Base-by-base conservation (phyloP, 2,329 filamentous ascomycete genomes). In the Bipolaris oryzae region DNA sequence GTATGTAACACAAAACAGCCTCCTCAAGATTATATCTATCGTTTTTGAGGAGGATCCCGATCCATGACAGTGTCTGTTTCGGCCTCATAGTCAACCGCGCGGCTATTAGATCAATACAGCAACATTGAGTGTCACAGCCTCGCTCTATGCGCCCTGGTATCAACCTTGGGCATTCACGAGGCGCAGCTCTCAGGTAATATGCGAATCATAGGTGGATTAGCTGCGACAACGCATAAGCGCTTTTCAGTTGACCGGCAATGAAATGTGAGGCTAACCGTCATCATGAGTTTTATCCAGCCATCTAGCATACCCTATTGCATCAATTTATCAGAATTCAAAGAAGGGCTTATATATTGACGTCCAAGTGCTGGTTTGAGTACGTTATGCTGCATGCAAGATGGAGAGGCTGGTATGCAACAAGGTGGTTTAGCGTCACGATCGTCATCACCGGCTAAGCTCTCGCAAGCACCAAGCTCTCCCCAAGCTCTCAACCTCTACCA, bases 401-500 rank as follows among this genome's bases (percentile, higher is more conserved):
- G 39, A 42, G 15, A 42, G 20, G 20, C n/a, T 11, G 39, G n/a
- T 9, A 9, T 42, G 20, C 39, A 21, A 21, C 28, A 45, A 23
- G 21, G 15, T 18, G 43, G 43, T 20, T 53, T 21, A 25, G 11
- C 20, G 16, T 5, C 1, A 23, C 18, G 18, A 53, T 47, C 43
- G 35, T 53, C 43, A 47, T 53, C 21, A 43, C 20, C 23, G 37
- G 31, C 31, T 37, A 33, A 63, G 57, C 55, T 58, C 21, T 18
- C 10, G 39, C 18, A 31, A 50, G n/a, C 41, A 31, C 46, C 33
- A n/a, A 39, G 21, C 21, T 21, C 39, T 50, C 20, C 39, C 39
- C 15, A 35, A 23, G 11, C 10, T 31, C 13, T 25, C 5, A 25
- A 16, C 16, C 15, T 42, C 23, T 39, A 9, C 38, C 33, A 46